Base-by-base conservation (phyloP, 2,329 filamentous ascomycete species). In the Colletotrichum godetiae region DNA sequence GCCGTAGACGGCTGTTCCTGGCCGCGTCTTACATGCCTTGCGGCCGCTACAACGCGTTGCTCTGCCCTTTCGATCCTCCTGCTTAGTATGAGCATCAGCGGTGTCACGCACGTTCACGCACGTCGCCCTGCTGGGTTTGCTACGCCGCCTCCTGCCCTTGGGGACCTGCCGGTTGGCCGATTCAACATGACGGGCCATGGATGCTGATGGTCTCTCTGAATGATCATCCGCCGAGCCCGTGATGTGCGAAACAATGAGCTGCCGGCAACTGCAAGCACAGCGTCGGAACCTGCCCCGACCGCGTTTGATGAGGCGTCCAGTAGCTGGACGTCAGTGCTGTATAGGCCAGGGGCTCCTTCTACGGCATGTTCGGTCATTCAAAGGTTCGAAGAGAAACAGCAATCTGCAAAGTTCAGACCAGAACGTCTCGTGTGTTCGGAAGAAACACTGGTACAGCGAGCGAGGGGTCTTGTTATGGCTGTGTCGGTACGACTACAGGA, bases 361-460 rank as follows among this genome's bases (percentile, higher is more conserved):
- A 22, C 22, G 15, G 13, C 29, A 58, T 33, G 19, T 22, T 53
- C 53, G 55, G 53, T 52, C 31, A 13, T 46, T 58, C 7, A 24
- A 53, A 46, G 13, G 29, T 13, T 65, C n/a, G 4, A 35, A 12
- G 19, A 37, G 37, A 15, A 53, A 31, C 52, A 24, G 10, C 12
- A 24, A 22, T 33, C 42, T 56, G 35, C 67, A 31, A 58, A 58
- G 27, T 63, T 64, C 56, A 55, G 55, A 67, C 62, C 62, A 46
- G 12, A 46, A 27, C 46, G 68, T 70, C 68, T 67, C 56, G 42
- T 66, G 61, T 70, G 61, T 24, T 70, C 24, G 27, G 46, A 59
- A 33, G 46, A 55, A 60, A 67, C 53, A 60, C 42, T 49, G 42
- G 42, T 49, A 49, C 42, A n/a, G 42, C 31, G 22, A 19, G 11